These are phyloP conservation scores for Amanita pallidorosea DNA, from an alignment of 768 basidiomycete genomes.

Conservation along the genomic window DNA sequence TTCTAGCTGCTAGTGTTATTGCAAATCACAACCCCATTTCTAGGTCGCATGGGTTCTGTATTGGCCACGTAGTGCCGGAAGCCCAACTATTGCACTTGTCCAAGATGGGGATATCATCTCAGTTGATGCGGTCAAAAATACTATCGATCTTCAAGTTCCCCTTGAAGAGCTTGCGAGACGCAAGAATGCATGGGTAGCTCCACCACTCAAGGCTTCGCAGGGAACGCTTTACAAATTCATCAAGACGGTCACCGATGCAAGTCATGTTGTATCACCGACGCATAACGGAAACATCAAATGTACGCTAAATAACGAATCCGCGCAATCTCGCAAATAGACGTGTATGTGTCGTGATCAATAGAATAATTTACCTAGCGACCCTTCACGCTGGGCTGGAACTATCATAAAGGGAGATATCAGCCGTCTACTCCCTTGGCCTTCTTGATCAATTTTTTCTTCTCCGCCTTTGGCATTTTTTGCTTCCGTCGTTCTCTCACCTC, in stretches of 20 bases:
- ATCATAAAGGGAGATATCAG: neutral
- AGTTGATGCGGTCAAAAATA: slow-evolving; percentile 83
- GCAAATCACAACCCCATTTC: slow-evolving; percentile 5
- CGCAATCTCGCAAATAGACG: no score
- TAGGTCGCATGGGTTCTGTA: slow-evolving; percentile 93
- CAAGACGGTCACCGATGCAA: slow-evolving; percentile 83
- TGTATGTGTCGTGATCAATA: neutral
- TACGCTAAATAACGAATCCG: neutral
- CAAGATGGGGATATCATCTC: slow-evolving; percentile 82
- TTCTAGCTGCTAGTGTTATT: slow-evolving; percentile 7
- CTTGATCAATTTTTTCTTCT: slow-evolving; percentile 84
- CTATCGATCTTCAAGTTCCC: slow-evolving; percentile 67
- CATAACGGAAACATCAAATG: slow-evolving; percentile 24
- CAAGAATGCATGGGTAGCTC: slow-evolving; percentile 66
- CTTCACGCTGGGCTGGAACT: neutral
- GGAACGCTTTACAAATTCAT: slow-evolving; percentile 87
- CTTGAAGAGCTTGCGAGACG: slow-evolving; percentile 72
- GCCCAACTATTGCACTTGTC: slow-evolving; percentile 91
- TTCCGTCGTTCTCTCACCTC: slow-evolving; percentile 84
- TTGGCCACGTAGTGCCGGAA: slow-evolving; percentile 95
- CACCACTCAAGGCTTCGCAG: slow-evolving; percentile 73
- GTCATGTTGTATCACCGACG: slow-evolving; percentile 85
- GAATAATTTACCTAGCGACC: neutral
- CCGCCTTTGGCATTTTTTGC: slow-evolving; percentile 90
- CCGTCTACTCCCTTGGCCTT: slow-evolving; percentile 22